Evolutionary conservation across 768 basidiomycete species (phyloP).

Genomic region (Suillus subluteus): DNA sequence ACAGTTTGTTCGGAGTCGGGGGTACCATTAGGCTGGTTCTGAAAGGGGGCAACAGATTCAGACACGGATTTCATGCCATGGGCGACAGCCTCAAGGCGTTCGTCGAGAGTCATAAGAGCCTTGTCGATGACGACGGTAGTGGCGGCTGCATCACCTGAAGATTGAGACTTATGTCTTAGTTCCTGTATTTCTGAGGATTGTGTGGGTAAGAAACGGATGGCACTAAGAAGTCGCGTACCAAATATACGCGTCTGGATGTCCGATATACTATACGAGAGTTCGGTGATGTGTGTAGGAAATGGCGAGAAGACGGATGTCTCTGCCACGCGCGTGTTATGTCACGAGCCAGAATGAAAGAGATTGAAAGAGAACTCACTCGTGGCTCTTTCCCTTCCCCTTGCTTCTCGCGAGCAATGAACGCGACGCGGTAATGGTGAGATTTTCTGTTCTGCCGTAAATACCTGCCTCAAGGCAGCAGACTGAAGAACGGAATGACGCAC

Average conservation of each 20-base stretch:
- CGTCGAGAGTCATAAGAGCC: slow-evolving; percentile 78
- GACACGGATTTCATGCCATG: slow-evolving; percentile 72
- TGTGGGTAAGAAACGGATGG: not conserved
- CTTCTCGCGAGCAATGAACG: slow-evolving; percentile 45
- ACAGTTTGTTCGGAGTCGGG: slow-evolving; percentile 43
- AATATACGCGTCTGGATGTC: slow-evolving; percentile 93
- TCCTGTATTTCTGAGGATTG: slow-evolving; percentile 80
- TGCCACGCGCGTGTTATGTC: slow-evolving; percentile 37
- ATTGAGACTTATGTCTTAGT: slow-evolving; percentile 84
- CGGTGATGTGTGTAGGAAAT: slow-evolving; percentile 86
- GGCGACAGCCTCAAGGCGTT: slow-evolving; percentile 73
- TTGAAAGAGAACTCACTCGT: slow-evolving; percentile 58
- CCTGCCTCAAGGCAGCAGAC: slow-evolving; percentile 23
- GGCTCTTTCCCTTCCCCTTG: slow-evolving; percentile 59
- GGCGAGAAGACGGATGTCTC: slow-evolving; percentile 76
- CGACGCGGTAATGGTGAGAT: slow-evolving; percentile 69
- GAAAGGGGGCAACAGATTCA: slow-evolving; percentile 65
- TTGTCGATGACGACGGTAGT: slow-evolving; percentile 79
- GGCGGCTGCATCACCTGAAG: slow-evolving; percentile 55
- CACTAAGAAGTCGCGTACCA: slow-evolving; percentile 46
- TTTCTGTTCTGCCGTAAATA: slow-evolving; percentile 55
- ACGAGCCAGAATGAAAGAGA: slow-evolving; percentile 19
- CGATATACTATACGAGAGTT: slow-evolving; percentile 83
- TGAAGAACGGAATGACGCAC: slow-evolving; percentile 39
- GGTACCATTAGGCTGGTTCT: slow-evolving; percentile 51